A percentile compares a stretch with the other conserved stretches of the same genome.
phyloP scores from a whole-genome alignment of 371 early-diverging fungal genomes.

The Lichtheimia ramosa region DNA sequence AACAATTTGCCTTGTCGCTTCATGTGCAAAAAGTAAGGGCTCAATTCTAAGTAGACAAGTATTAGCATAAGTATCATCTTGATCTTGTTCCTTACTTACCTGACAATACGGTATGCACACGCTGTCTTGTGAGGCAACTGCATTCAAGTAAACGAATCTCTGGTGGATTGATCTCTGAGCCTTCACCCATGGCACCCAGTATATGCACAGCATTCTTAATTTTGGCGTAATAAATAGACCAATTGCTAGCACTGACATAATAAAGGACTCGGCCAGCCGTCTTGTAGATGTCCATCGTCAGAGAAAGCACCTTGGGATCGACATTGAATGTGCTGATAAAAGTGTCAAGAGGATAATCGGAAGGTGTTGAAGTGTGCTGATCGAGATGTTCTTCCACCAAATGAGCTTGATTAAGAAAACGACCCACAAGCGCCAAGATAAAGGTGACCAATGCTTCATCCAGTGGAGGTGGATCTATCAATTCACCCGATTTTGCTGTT shows the following conservation, averaged over 20 bases:
- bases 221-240: constrained; percentile 74
- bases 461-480: constrained; percentile 68
- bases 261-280: constrained; percentile 76
- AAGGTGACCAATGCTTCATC: constrained; percentile 72
- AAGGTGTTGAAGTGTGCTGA: constrained; percentile 28
- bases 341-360: constrained; percentile 19
- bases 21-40: constrained; percentile 63
- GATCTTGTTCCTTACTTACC: constrained; percentile 37
- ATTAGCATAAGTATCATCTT: background rate
- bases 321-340: constrained; percentile 9
- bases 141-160: constrained; percentile 78
- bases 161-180: constrained; percentile 58
- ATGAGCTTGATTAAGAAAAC: constrained; percentile 62
- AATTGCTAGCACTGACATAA: constrained; percentile 81
- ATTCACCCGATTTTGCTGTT: too few relatives aligned
- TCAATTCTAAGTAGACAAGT: constrained; percentile 50
- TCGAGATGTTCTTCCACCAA: constrained; percentile 32
- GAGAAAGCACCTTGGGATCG: constrained; percentile 35
- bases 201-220: constrained; percentile 58
- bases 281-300: constrained; percentile 62
- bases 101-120: constrained; percentile 67
- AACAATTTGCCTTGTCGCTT: constrained; percentile 64
- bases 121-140: constrained; percentile 64
- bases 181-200: constrained; percentile 53
- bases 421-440: constrained; percentile 60